These are phyloP conservation scores for Coniochaeta sp. DNA, from an alignment of 2,329 filamentous ascomycete species.

Conservation along the genomic window DNA sequence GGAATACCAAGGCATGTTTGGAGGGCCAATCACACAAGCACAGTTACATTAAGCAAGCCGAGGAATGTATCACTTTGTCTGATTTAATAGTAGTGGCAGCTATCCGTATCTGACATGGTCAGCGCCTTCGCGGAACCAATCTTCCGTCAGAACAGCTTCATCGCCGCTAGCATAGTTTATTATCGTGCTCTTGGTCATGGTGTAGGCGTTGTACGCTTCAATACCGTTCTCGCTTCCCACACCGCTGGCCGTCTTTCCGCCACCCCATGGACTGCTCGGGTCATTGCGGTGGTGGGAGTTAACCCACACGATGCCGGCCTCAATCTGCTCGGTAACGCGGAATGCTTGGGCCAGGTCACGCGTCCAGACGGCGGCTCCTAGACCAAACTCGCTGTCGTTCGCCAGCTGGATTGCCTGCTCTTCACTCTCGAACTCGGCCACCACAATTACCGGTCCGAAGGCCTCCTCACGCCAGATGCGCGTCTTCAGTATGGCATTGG, in stretches of 20 bases:
- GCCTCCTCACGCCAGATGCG: slow-evolving; percentile 75
- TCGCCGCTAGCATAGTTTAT: slow-evolving; percentile 58
- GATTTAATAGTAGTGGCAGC: neutral
- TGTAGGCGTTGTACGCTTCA: slow-evolving; percentile 55
- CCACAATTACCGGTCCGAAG: slow-evolving; percentile 72
- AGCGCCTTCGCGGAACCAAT: slow-evolving; percentile 59
- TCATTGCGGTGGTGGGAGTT: slow-evolving; percentile 66
- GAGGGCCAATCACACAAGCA: neutral
- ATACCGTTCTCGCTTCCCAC: slow-evolving; percentile 68
- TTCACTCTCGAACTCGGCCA: slow-evolving; percentile 69
- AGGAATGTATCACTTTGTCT: neutral
- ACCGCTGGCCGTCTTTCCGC: slow-evolving; percentile 53
- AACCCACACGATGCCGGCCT: slow-evolving; percentile 55
- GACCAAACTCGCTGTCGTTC: slow-evolving; percentile 69
- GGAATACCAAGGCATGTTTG: neutral
- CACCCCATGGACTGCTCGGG: slow-evolving; percentile 64
- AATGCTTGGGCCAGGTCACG: slow-evolving; percentile 66
- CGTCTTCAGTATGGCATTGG: slow-evolving; percentile 58
- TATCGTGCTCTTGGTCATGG: slow-evolving; percentile 57
- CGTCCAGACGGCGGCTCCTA: slow-evolving; percentile 74
- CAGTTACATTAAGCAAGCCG: neutral
- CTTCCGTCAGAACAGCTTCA: slow-evolving; percentile 44
- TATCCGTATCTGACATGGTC: slow-evolving; percentile 55
- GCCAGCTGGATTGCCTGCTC: slow-evolving; percentile 62
- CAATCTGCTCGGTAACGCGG: slow-evolving; percentile 62